Base-by-base conservation (phyloP, 257 asterid species). In the Solanum boliviense region DNA sequence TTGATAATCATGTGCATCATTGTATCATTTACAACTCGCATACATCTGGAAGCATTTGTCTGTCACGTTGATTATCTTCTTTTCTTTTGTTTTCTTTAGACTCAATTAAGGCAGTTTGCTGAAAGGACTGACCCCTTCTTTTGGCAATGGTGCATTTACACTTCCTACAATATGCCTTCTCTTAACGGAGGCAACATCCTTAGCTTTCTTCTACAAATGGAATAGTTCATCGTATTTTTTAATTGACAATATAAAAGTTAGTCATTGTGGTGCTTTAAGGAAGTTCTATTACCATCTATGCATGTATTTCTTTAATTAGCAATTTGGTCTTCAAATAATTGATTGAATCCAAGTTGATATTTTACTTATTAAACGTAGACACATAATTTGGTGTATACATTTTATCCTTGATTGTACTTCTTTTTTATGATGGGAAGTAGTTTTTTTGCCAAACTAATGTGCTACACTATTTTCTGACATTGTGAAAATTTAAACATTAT, bases 111-210 rank as follows among this genome's bases (percentile, higher is more conserved):
- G 99, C 99, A 97, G 92, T 96, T 97, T 93, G 98, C 99, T 85
- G 98, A 95, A 89, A 94, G 99, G 92, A 97, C 99, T 18, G 87
- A 92, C 99, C 86, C 96, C 95, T 91, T 98, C 99, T 88, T 94
- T 95, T 90, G 99, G 99, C 31, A 99, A 98, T 87, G 98, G 99
- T 85, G 99, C 99, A 88, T 94, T 97, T 89, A 95, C 99, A n/a
- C 93, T 97, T 93, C 96, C 98, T 82, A 97, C 99, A 36, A 93
- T 92, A 62, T 93, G 94, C 91, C 95, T 98, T 38, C 96, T 97
- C 87, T 88, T 95, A 89, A 97, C 99, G 41, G 99, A 97, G 98
- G 99, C 95, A 90, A 90, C 85, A 44, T 79, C 65, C 65, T 44
- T 79, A 29, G 15, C 38, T 79, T 15, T 79, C 67, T 79, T 44